Conservation (phyloP, 2,329 filamentous ascomycete species). For the Paradendryphiella salina region DNA sequence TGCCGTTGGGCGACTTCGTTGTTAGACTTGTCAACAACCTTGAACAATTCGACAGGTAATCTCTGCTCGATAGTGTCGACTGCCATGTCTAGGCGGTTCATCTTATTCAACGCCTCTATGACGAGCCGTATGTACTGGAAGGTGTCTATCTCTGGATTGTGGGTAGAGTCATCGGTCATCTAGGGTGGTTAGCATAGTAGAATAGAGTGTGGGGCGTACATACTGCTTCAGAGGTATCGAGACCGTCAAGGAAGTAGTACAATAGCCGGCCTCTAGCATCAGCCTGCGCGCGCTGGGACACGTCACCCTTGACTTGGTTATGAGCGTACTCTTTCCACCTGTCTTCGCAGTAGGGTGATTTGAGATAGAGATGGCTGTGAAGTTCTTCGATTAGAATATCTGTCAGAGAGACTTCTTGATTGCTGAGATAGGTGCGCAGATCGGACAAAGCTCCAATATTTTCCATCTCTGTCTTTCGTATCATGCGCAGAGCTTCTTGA, state of each 20-base stretch:
- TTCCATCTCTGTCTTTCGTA: slow-evolving; percentile 86
- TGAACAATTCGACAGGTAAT: slow-evolving; percentile 89
- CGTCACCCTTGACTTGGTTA: slow-evolving; percentile 57
- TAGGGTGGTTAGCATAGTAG: slow-evolving; percentile 28
- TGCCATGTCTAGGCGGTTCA: slow-evolving; percentile 81
- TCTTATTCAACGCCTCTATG: slow-evolving; percentile 85
- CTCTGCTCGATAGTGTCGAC: slow-evolving; percentile 91
- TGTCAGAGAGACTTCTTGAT: slow-evolving; percentile 88
- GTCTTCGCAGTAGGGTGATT: slow-evolving; percentile 96
- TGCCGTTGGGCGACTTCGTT: slow-evolving; percentile 91
- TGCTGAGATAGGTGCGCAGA: slow-evolving; percentile 82
- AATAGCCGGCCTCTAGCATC: slow-evolving; percentile 57
- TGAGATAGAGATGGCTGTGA: slow-evolving; percentile 95
- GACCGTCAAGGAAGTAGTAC: slow-evolving; percentile 60
- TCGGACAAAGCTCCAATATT: slow-evolving; percentile 87
- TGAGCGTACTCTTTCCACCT: slow-evolving; percentile 85
- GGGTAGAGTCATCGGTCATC: slow-evolving; percentile 83
- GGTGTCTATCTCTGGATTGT: slow-evolving; percentile 92
- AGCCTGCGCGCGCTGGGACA: slow-evolving; percentile 38
- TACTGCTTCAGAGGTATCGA: slow-evolving; percentile 55
- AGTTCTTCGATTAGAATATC: slow-evolving; percentile 97
- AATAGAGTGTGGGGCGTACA: slow-evolving; percentile 3
- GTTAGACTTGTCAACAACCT: slow-evolving; percentile 92
- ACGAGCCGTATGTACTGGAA: slow-evolving; percentile 90
- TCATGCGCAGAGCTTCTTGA: slow-evolving; percentile 79